Conservation (phyloP, 2,329 filamentous ascomycete species). For the Alternaria solani region DNA sequence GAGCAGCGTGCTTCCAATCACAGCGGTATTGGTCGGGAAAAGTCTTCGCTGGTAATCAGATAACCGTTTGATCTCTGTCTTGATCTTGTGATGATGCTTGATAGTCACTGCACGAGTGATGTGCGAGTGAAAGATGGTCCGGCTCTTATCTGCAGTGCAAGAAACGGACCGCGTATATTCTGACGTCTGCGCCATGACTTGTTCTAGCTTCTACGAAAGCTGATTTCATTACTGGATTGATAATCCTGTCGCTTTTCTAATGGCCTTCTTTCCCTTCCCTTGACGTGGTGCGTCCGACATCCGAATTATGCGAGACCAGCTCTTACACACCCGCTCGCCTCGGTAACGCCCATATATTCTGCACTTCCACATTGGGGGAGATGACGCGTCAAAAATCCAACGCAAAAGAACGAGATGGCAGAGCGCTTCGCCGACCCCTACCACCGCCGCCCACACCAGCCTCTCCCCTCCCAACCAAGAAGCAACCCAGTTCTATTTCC, state of each 20-base stretch:
- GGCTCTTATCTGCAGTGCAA: not conserved
- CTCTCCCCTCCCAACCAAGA: not conserved
- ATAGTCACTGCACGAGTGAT: not conserved
- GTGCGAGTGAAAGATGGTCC: not conserved
- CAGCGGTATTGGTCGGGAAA: not conserved
- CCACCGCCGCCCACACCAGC: no score
- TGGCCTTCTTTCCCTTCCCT: not conserved
- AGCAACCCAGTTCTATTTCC: no score
- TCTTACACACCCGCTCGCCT: not conserved
- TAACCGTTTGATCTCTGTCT: not conserved
- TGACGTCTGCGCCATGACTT: not conserved
- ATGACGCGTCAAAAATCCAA: not conserved
- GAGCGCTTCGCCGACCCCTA: not conserved
- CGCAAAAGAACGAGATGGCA: not conserved
- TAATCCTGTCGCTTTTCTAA: accelerated
- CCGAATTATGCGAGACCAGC: accelerated
- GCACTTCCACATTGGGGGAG: not conserved
- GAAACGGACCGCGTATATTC: no score
- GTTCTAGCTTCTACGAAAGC: no score
- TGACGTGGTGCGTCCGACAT: accelerated
- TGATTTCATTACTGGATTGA: not conserved
- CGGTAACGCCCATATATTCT: accelerated
- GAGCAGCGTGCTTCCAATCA: not conserved
- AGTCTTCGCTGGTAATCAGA: not conserved
- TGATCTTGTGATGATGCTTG: not conserved